Base-by-base conservation (phyloP, 73 alveolate genomes). In the Blepharisma stoltei region DNA sequence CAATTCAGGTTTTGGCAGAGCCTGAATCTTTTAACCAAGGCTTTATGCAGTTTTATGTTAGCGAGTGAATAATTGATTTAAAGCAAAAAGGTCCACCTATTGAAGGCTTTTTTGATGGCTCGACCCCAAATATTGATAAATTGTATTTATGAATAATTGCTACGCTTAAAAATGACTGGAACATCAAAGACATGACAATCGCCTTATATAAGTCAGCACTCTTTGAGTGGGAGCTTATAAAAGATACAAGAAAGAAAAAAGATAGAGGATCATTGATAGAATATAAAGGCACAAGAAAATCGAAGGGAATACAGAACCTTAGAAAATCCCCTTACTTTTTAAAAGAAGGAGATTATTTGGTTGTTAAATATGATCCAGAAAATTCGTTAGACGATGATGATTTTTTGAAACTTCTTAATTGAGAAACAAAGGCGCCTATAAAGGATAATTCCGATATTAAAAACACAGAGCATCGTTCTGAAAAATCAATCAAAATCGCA, bases 391-490 rank as follows among this genome's bases (percentile, higher is more conserved):
- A 60, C 23, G 73, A 60, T 60, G 73, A 60, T 25, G 14, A 14
- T 60, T n/a, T 60, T 60, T 5, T 32, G 41, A 32, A 32, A 32
- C 41, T 32, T 32, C 41, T n/a, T 60, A 38, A 18, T 20, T 1
- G 73, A 60, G 73, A 60, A 8, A 38, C 73, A 9, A 25, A 60
- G 47, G 73, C 41, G 41, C 41, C 73, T 60, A 60, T n/a, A 25
- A 38, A 60, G 73, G 73, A 14, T 32, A 32, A 32, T 32, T 32
- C 3, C 41, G 41, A 32, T 32, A 0, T 32, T 32, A 32, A 32
- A 32, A 60, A 14, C 46, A 60, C n/a, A 25, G n/a, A 8, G 5
- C 49, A n/a, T 14, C 14, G 45, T 14, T 1, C 73, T n/a, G 73
- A 60, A 60, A 60, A 60, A 38, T n/a, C 73, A 20, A 60, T 60